Evolutionary conservation across 192 early-diverging fungal genomes (phyloP).

Genomic region (Entomortierella beljakovae): DNA sequence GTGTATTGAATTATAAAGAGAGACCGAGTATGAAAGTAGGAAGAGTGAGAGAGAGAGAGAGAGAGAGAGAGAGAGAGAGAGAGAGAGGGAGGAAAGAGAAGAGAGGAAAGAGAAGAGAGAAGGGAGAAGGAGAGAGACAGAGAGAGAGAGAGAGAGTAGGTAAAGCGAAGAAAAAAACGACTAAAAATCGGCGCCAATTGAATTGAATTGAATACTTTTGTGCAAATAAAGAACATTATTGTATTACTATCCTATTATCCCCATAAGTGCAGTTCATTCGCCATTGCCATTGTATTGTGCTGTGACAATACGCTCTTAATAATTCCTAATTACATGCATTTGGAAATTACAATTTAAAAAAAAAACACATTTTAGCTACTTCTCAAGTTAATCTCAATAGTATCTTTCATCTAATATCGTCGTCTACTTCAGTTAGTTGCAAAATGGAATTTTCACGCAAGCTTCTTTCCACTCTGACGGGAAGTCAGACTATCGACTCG

Average conservation of each 20-base stretch:
- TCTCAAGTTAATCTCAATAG: too few relatives aligned
- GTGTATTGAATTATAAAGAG: neutral
- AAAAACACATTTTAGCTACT: too few relatives aligned
- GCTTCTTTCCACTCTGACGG: constrained; percentile 28
- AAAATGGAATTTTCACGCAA: constrained; percentile 40
- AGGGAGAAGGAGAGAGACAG: neutral
- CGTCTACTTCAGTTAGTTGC: too few relatives aligned
- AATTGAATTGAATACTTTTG: constrained; percentile 6
- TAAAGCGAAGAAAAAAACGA: neutral
- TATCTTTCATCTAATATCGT: neutral
- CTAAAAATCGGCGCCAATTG: neutral
- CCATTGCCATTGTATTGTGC: neutral
- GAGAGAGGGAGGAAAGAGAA: neutral
- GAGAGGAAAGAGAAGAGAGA: neutral
- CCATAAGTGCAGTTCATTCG: neutral
- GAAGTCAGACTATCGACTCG: constrained; percentile 15
- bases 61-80: neutral
- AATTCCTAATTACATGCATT: constrained; percentile 9
- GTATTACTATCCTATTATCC: neutral
- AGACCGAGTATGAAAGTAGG: neutral
- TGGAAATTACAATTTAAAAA: too few relatives aligned
- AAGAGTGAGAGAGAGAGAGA: constrained; percentile 1
- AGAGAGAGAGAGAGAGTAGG: neutral
- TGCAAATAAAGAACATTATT: neutral
- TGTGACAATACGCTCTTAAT: too few relatives aligned